Percentiles rank a stretch among this genome's conserved stretches.
phyloP scores from a whole-genome alignment of 192 early-diverging fungal species.

The Kappamyces sp. region DNA sequence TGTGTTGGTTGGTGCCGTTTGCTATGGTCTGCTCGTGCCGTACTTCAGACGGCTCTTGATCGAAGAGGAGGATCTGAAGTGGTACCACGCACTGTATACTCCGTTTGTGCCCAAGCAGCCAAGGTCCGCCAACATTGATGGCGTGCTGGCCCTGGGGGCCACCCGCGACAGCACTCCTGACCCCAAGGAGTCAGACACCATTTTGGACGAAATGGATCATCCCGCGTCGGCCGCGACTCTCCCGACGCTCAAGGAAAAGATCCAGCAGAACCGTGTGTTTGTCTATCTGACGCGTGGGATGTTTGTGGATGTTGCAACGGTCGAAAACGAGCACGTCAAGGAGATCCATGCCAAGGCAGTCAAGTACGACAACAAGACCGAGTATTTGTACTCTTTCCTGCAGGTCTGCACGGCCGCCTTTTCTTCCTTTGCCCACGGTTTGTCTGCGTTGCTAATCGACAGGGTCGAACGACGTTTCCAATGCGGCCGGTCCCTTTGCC shows the following conservation, averaged over 20 bases:
- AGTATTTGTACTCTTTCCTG: conserved; percentile 76
- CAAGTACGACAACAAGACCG: conserved; percentile 65
- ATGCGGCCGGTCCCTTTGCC: conserved; percentile 75
- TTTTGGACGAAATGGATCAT: not conserved
- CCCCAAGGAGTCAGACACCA: not conserved
- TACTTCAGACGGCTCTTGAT: conserved; percentile 59
- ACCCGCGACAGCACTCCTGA: conserved; percentile 13
- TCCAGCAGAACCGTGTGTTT: not conserved
- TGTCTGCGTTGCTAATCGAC: too few relatives aligned
- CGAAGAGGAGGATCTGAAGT: conserved; percentile 59
- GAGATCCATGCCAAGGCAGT: conserved; percentile 57
- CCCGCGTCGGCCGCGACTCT: not conserved
- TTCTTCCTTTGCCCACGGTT: conserved; percentile 76
- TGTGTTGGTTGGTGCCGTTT: conserved; percentile 43
- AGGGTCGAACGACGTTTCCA: conserved; percentile 73
- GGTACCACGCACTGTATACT: conserved; percentile 66
- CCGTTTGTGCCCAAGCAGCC: conserved; percentile 50
- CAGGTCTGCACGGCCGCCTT: conserved; percentile 76
- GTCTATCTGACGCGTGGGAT: conserved; percentile 3
- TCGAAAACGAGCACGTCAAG: conserved; percentile 23
- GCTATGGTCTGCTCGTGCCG: conserved; percentile 59
- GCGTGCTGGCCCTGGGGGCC: conserved; percentile 12
- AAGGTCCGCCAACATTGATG: conserved; percentile 18
- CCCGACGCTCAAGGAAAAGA: not conserved
- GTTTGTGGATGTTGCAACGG: conserved; percentile 34